Evolutionary conservation across 129 eudicot species (phyloP), one percentile per base, ranked within the genome.

Genomic region (Flaveria bidentis): DNA sequence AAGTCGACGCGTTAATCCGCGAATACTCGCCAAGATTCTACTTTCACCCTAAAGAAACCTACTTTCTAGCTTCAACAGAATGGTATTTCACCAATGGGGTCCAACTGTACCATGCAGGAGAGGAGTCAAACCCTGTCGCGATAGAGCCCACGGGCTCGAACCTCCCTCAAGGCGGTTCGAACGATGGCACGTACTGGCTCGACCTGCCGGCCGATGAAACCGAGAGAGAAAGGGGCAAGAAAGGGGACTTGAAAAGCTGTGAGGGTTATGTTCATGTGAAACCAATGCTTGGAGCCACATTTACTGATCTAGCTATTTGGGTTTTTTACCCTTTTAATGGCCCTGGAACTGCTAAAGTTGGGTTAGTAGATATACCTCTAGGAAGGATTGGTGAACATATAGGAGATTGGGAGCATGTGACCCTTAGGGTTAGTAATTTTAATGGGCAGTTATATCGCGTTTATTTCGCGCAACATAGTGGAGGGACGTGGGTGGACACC

Each of bases 381-480:
- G 90, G 90, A 16, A 77, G 81, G 61, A 85, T 88, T 9, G 97
- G 97, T 30, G 90, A 84, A 70, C 97, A 91, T 75, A 87, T 91
- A 30, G 91, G 91, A 11, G 97, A 91, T 58, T 88, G 97, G 97
- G 97, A 91, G 82, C 97, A 91, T 76, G 81, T 91, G 44, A 91
- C 97, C 0, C 73, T 91, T 1, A 79, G 97, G 74, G 74, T 91
- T 50, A 88, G 94, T 75, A 91, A 91, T 22, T 91, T 91, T 56
- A 61, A 88, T 42, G 97, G 94, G n/a, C 47, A 18, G 72, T 56
- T 91, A 66, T 36, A 72, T 67, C 85, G 76, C 16, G 91, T 83
- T 49, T 91, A 82, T 73, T 91, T 91, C 25, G 84, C 90, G 2
- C 75, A 88, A 80, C 97, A 91, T 71, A 83, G 91, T 53, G 81